Base-by-base conservation (phyloP, 2,329 filamentous ascomycete genomes). In the Phoma sp. region DNA sequence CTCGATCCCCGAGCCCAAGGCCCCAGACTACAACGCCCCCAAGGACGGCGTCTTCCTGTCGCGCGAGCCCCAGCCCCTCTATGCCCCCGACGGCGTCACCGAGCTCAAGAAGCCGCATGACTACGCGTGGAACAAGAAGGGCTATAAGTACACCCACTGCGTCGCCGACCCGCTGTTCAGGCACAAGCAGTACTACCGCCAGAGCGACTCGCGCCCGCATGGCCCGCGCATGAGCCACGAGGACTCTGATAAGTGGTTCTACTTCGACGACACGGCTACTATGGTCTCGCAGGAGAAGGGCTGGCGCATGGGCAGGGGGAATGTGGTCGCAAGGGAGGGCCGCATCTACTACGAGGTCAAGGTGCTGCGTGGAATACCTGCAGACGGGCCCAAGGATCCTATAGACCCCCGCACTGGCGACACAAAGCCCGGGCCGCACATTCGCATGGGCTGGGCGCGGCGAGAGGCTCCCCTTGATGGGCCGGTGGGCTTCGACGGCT, bases 281-380 rank as follows among this genome's bases (percentile, higher is more conserved):
- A 87, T 92, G 43, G 86, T 97, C 48, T 96, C 91, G 0, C 96
- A 95, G 13, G 88, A 94, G 64, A 96, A 96, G 75, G 93, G 95
- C 8, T 97, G 95, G 82, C 85, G 96, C 55, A 95, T 94, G 82
- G 89, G 90, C 2, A 86, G 94, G 35, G 92, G 91, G 12, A 99
- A 99, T 68, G 89, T 98, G 0, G 92, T 90, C 22, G 90, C 93
- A 4, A 84, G 95, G 40, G 91, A 98, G 75, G 95, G 95, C 0
- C 85, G 90, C 29, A 92, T 91, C 81, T 99, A 96, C 75, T 99
- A 92, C 82, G 95, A 99, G 77, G 92, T 94, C 75, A 93, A 90
- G 69, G 86, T 99, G 49, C 88, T 93, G 9, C 86, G 88, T 62
- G 95, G 95, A 32, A 87, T 91, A 37, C 80, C 85, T 2, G 75